Evolutionary conservation across 2,329 filamentous ascomycete species (phyloP).

Genomic region (Aspergillus uvarum): DNA sequence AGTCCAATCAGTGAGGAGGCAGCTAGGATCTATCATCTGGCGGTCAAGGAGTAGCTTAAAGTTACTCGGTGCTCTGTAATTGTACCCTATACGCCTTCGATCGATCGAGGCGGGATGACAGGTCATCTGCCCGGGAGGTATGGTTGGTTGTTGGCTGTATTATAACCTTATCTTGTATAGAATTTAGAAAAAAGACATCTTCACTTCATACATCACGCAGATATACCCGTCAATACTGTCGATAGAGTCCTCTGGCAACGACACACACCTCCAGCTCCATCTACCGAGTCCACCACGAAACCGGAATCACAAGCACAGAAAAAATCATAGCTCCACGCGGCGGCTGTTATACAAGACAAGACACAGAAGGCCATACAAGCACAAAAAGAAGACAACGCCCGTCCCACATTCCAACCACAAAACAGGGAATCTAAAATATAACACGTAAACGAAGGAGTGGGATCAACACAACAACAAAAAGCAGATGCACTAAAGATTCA

Average conservation of each 20-base stretch:
- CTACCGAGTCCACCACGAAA: neutral
- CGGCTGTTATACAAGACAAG: conserved; percentile 5
- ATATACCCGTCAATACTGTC: too few species aligned
- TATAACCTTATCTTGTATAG: too few species aligned
- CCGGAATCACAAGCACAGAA: too few species aligned
- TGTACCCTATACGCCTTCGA: too few species aligned
- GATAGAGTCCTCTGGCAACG: too few species aligned
- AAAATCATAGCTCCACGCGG: neutral
- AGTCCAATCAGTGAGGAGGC: conserved; percentile 63
- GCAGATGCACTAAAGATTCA: too few species aligned
- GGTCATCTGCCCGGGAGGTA: too few species aligned
- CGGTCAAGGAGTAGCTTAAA: neutral
- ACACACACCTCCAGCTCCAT: neutral
- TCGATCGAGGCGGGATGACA: too few species aligned
- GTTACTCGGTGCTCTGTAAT: too few species aligned
- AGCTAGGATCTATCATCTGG: conserved; percentile 60
- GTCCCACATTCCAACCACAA: neutral
- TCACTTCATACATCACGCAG: too few species aligned
- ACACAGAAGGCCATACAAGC: neutral
- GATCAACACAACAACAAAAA: neutral
- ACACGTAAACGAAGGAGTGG: neutral
- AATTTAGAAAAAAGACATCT: too few species aligned
- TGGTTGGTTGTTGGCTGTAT: too few species aligned
- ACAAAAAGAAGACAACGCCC: neutral
- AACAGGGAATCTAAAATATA: neutral